phyloP scores from a whole-genome alignment of 2,329 filamentous ascomycete genomes.

The Aspergillus transmontanensis region DNA sequence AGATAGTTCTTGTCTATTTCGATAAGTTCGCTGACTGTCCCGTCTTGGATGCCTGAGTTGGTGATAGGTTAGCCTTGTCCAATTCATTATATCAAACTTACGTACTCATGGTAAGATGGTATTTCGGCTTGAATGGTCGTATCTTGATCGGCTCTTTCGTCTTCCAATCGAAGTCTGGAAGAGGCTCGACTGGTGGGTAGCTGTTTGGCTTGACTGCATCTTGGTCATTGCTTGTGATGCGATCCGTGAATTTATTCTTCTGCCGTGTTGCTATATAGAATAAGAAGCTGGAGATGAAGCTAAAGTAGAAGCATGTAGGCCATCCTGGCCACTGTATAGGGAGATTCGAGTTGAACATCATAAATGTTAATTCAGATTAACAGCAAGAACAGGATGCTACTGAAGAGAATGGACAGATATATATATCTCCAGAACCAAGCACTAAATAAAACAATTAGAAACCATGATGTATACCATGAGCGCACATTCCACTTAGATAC shows the following conservation, averaged over 20 bases:
- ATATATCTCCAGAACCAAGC: not conserved
- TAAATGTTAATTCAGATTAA: not conserved
- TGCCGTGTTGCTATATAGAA: not conserved
- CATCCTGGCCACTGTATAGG: not conserved
- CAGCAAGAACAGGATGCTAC: fast-evolving
- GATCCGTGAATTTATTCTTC: not conserved
- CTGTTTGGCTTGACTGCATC: not conserved
- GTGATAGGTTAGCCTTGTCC: not conserved
- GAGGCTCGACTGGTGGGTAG: not conserved
- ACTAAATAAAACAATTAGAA: not conserved
- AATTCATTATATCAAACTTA: not conserved
- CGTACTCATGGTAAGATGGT: constrained; percentile 8
- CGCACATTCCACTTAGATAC: not conserved
- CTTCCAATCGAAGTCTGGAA: not conserved
- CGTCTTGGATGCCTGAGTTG: not conserved
- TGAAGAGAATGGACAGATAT: not conserved
- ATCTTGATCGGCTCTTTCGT: not conserved
- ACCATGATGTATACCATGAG: not conserved
- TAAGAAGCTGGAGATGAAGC: not conserved
- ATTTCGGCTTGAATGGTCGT: constrained; percentile 5
- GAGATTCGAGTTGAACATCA: not conserved
- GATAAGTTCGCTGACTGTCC: not conserved
- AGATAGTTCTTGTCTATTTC: constrained; percentile 8
- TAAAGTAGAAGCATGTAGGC: not conserved
- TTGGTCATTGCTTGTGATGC: not conserved